phyloP scores from a whole-genome alignment of 2,329 filamentous ascomycete species.

The Pseudogymnoascus sp. region DNA sequence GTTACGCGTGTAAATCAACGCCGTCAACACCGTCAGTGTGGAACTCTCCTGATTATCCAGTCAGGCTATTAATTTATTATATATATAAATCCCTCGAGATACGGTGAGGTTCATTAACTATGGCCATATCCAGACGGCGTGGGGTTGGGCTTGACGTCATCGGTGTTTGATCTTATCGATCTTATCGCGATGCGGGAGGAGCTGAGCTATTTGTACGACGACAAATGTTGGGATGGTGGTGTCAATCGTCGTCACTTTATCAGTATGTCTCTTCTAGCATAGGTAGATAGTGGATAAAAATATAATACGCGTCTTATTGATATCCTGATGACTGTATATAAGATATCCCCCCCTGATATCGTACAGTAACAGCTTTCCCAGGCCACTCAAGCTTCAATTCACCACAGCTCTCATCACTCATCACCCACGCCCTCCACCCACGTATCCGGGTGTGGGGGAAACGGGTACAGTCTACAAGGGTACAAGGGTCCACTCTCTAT shows the following conservation, averaged over 20 bases:
- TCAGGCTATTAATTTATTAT: neutral
- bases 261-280: neutral
- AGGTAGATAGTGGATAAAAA: neutral
- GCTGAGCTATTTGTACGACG: neutral
- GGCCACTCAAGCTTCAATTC: neutral
- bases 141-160: neutral
- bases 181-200: neutral
- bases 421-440: neutral
- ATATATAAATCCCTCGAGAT: neutral
- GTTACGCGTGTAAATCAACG: neutral
- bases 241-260: neutral
- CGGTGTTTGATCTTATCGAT: slow-evolving; percentile 1
- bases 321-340: neutral
- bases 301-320: neutral
- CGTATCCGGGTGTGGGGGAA: neutral
- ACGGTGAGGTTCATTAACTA: neutral
- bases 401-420: neutral
- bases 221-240: neutral
- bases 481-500: too few species aligned
- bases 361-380: neutral
- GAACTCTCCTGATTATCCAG: neutral
- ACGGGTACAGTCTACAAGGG: neutral
- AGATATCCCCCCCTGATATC: neutral
- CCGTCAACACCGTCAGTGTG: neutral
- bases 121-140: neutral